phyloP scores from a whole-genome alignment of 306 rosid genomes.

The Vigna angularis region DNA sequence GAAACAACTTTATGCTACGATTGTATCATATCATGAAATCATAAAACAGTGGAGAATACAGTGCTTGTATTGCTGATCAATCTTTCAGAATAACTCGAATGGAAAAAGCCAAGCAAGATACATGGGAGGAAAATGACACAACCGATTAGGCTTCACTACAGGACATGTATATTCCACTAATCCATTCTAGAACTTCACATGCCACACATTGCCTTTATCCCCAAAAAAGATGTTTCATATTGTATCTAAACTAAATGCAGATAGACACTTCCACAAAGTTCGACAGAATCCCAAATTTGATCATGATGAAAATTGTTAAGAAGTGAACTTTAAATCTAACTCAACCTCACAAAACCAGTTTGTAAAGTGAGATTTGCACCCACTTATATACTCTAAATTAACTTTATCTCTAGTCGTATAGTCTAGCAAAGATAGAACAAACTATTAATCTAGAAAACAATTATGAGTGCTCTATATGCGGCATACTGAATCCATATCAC shows the following conservation, averaged over 20 bases:
- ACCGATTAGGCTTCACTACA: conserved; percentile 30
- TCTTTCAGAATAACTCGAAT: conserved; percentile 19
- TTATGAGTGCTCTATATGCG: conserved; percentile 17
- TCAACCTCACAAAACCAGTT: too few relatives aligned
- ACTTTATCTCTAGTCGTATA: too few relatives aligned
- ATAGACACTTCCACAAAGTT: conserved; percentile 18
- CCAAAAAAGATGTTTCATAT: conserved; percentile 26
- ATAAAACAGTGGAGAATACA: conserved; percentile 6
- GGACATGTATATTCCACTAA: conserved; percentile 24
- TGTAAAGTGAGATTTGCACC: too few relatives aligned
- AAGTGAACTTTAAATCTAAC: too few relatives aligned
- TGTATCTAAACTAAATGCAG: conserved; percentile 1
- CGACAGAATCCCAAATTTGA: neutral
- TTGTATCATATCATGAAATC: conserved; percentile 20
- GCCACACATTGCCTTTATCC: conserved; percentile 2
- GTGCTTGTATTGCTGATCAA: neutral
- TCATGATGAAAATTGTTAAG: conserved; percentile 1
- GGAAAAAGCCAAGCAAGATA: conserved; percentile 1
- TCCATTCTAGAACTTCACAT: conserved; percentile 28
- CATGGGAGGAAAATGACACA: conserved; percentile 2
- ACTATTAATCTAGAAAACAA: conserved; percentile 12
- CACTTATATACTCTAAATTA: too few relatives aligned
- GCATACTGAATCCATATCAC: conserved; percentile 26
- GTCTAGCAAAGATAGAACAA: neutral
- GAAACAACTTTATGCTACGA: conserved; percentile 19